A percentile compares a stretch with the other conserved stretches of the same genome.
Evolutionary conservation across 2,329 filamentous ascomycete genomes (phyloP).

Genomic region (Magnaporthiopsis incrustans): DNA sequence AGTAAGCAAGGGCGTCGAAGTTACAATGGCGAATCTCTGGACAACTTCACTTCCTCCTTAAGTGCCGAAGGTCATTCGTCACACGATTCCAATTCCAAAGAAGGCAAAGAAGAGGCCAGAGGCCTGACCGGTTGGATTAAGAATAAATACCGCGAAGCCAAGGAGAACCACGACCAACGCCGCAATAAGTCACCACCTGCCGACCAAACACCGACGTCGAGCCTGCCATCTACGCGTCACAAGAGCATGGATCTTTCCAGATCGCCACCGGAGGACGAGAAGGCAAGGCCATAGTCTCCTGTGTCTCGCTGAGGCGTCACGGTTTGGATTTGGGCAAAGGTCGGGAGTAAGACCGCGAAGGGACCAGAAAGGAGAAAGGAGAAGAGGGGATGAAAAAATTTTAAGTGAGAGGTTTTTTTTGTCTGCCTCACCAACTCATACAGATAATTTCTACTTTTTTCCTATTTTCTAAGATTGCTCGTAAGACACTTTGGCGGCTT

Average conservation of each 20-base stretch:
- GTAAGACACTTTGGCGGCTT: not conserved
- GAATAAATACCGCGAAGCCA: constrained; percentile 52
- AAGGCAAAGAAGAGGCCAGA: constrained; percentile 37
- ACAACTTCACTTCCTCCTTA: constrained; percentile 18
- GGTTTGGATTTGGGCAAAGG: not conserved
- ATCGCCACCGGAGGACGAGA: constrained; percentile 29
- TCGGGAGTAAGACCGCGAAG: not conserved
- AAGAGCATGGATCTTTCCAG: constrained; percentile 39
- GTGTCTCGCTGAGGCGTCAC: not conserved
- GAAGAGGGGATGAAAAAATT: not conserved
- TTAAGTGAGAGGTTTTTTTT: not conserved
- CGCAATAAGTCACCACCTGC: constrained; percentile 49
- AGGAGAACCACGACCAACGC: constrained; percentile 46
- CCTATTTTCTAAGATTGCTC: not conserved
- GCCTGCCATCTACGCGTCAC: constrained; percentile 28
- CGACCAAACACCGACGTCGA: constrained; percentile 21
- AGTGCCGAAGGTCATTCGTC: constrained; percentile 30
- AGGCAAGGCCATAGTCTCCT: constrained; percentile 4
- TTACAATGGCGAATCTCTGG: constrained; percentile 38
- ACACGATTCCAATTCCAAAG: constrained; percentile 24
- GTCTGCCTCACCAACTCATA: not conserved
- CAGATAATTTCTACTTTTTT: not conserved
- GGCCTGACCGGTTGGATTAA: constrained; percentile 51
- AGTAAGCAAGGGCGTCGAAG: constrained; percentile 40
- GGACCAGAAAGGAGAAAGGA: not conserved